Conservation (phyloP, 1,284 basidiomycete genomes). For the Kwoniella shivajii region DNA sequence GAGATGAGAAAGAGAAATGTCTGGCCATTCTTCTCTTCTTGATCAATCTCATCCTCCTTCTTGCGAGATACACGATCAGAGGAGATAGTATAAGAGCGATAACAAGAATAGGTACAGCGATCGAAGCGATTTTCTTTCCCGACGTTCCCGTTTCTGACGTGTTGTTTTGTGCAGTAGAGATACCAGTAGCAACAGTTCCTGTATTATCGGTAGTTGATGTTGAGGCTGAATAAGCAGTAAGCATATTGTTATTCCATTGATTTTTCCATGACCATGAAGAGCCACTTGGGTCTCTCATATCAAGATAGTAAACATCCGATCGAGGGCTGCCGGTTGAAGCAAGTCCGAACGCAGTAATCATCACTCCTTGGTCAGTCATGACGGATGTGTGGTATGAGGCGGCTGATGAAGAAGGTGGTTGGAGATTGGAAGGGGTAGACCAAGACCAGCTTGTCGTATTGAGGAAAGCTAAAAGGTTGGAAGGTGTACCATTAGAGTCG, state of each 20-base stretch:
- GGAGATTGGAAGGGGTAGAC: constrained; percentile 47
- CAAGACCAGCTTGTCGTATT: constrained; percentile 51
- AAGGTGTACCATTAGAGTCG: constrained; percentile 25
- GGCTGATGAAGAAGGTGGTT: constrained; percentile 42
- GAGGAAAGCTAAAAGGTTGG: constrained; percentile 42
- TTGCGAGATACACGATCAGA: constrained; percentile 39
- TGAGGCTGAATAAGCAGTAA: constrained; percentile 23
- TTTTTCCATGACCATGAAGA: constrained; percentile 48
- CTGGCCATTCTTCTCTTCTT: constrained; percentile 50
- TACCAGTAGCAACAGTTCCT: constrained; percentile 6
- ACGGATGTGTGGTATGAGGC: constrained; percentile 50
- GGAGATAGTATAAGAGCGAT: constrained; percentile 37
- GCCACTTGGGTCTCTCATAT: constrained; percentile 44
- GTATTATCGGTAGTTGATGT: background rate
- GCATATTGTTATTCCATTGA: constrained; percentile 44
- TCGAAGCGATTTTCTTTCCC: constrained; percentile 36
- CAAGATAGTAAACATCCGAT: constrained; percentile 47
- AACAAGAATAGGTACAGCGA: constrained; percentile 47
- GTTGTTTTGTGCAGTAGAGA: constrained; percentile 8
- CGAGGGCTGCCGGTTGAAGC: constrained; percentile 32
- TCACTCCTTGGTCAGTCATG: constrained; percentile 53
- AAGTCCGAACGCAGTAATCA: constrained; percentile 53
- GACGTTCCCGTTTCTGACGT: constrained; percentile 12
- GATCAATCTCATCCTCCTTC: constrained; percentile 42
- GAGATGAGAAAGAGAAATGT: constrained; percentile 51